Conservation (phyloP, 805 yeast genomes). For the Ogataea henricii region DNA sequence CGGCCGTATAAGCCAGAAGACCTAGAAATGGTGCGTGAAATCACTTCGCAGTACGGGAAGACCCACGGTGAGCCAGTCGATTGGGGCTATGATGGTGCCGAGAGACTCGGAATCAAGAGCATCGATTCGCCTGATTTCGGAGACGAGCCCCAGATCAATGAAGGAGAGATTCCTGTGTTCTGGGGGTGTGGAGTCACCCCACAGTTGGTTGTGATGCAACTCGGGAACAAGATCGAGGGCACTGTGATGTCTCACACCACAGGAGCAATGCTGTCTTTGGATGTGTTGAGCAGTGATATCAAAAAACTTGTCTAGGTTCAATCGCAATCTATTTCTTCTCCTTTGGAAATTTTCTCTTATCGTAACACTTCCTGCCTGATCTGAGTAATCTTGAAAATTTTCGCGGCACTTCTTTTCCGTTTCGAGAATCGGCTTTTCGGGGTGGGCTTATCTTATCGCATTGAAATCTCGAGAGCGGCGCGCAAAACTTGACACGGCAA, state of each 20-base stretch:
- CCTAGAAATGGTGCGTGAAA: constrained; percentile 33
- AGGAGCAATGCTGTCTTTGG: constrained; percentile 40
- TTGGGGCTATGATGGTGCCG: constrained; percentile 42
- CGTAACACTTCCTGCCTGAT: neutral
- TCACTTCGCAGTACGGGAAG: constrained; percentile 33
- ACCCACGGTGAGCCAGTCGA: constrained; percentile 46
- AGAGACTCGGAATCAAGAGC: constrained; percentile 38
- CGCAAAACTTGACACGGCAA: neutral
- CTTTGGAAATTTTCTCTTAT: neutral
- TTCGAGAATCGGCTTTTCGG: neutral
- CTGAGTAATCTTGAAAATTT: neutral
- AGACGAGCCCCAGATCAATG: constrained; percentile 32
- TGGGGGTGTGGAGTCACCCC: constrained; percentile 51
- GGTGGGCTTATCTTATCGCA: constrained; percentile 1
- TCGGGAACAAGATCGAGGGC: constrained; percentile 33
- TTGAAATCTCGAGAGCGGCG: neutral
- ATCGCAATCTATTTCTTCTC: too few species aligned
- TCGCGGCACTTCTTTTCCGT: constrained; percentile 2
- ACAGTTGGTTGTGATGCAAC: constrained; percentile 35
- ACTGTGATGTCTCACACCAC: constrained; percentile 39
- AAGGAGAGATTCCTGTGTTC: constrained; percentile 43
- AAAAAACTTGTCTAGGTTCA: neutral
- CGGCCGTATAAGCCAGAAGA: constrained; percentile 38
- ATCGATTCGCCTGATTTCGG: constrained; percentile 40
- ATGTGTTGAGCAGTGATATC: constrained; percentile 31